These are phyloP conservation scores for Penicillium sp. DNA, from an alignment of 2,329 filamentous ascomycete genomes.

Conservation along the genomic window DNA sequence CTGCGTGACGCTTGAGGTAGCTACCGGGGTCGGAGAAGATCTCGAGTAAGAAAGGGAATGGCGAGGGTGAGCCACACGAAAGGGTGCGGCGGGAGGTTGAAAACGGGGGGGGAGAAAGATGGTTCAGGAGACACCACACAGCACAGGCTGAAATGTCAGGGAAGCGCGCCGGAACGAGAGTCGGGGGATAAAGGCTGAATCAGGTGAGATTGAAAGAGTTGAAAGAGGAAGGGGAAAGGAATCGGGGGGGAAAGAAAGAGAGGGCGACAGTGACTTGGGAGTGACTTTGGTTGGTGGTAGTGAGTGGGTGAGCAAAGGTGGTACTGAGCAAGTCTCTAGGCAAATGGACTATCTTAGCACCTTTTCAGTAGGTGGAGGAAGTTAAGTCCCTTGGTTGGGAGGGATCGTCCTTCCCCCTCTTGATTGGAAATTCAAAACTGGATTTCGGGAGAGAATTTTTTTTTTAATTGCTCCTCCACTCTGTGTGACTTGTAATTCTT, in stretches of 20 bases:
- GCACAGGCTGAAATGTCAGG: not conserved
- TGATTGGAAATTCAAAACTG: too few relatives aligned
- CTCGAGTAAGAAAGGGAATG: constrained; percentile 10
- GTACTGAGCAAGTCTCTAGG: too few relatives aligned
- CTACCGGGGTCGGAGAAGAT: constrained; percentile 23
- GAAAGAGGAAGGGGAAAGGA: constrained; percentile 8
- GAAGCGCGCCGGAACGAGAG: constrained; percentile 9
- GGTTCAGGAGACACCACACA: too few relatives aligned
- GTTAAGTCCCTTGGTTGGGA: constrained; percentile 14
- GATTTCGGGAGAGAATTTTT: too few relatives aligned
- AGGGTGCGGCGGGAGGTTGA: constrained; percentile 5
- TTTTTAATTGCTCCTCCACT: too few relatives aligned
- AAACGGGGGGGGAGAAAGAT: constrained; percentile 1
- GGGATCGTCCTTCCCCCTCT: constrained; percentile 12
- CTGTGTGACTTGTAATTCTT: too few relatives aligned
- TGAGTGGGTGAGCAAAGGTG: too few relatives aligned
- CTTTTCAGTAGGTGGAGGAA: constrained; percentile 18
- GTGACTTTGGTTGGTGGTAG: not conserved
- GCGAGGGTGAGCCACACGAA: constrained; percentile 8
- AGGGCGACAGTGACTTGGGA: not conserved
- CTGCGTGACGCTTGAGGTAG: constrained; percentile 38
- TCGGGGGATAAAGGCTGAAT: constrained; percentile 1
- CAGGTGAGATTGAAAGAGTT: constrained; percentile 5
- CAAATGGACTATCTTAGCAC: constrained; percentile 17
- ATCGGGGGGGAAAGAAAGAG: constrained; percentile 6